Evolutionary conservation across 768 basidiomycete genomes (phyloP).

Genomic region (Leucosporidium creatinivorum): DNA sequence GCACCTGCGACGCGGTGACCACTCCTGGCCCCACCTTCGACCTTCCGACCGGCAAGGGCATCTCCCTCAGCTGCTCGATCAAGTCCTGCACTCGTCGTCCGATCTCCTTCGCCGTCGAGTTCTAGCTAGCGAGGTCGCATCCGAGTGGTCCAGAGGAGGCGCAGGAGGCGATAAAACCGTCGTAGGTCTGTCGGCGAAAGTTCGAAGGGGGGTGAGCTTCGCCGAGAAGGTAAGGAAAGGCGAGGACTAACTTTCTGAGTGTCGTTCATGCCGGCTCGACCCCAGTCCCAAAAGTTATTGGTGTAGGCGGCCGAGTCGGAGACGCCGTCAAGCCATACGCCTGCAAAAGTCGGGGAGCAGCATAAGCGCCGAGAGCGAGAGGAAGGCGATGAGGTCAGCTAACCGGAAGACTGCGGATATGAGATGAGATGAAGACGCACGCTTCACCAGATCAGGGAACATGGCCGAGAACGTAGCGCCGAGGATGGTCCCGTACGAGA

Average conservation of each 20-base stretch:
- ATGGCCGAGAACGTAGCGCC: conserved; percentile 34
- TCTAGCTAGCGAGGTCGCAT: conserved; percentile 13
- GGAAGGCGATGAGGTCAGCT: no score
- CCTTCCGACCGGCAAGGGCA: conserved; percentile 15
- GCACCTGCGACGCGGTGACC: conserved; percentile 12
- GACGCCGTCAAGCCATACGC: conserved; percentile 28
- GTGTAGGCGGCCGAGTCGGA: conserved; percentile 12
- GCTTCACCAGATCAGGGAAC: conserved; percentile 34
- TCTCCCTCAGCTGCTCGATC: conserved; percentile 1
- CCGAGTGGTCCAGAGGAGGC: conserved; percentile 19
- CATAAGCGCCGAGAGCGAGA: not conserved
- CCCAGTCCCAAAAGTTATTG: conserved; percentile 21
- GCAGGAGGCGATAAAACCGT: conserved; percentile 30
- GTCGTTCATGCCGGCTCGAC: conserved; percentile 12
- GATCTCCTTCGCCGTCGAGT: conserved; percentile 15
- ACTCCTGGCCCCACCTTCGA: conserved; percentile 21
- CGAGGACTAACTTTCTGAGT: conserved; percentile 15
- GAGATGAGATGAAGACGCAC: not conserved
- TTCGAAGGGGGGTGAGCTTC: no score
- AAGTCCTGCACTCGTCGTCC: not conserved
- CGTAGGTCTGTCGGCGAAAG: conserved; percentile 19
- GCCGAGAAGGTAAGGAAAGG: no score
- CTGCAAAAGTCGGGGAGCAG: not conserved
- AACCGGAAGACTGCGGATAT: no score
- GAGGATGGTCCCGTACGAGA: conserved; percentile 35